Percentiles rank a stretch among this genome's conserved stretches.
phyloP scores from a whole-genome alignment of 352 stramenopile genomes.

The Globisporangium spiculum region DNA sequence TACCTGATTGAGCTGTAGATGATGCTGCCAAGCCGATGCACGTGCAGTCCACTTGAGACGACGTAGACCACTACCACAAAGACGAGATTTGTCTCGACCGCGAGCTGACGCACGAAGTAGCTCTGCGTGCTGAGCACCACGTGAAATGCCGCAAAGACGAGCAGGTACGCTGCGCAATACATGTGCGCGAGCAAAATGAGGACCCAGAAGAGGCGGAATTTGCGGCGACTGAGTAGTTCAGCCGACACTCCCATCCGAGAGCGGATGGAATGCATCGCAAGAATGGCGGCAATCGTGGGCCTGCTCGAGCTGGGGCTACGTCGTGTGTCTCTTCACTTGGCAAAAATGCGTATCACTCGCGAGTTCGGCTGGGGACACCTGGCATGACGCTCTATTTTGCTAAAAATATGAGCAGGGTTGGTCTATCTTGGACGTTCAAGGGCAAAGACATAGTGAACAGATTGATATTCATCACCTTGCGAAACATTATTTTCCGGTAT shows the following conservation, averaged over 20 bases:
- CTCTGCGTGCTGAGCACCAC: background rate
- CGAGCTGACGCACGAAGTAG: conserved; percentile 14
- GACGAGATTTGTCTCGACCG: background rate
- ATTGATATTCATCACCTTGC: background rate
- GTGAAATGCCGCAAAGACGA: conserved; percentile 6
- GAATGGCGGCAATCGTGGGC: no score
- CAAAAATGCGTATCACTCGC: no score
- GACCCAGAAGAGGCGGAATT: conserved; percentile 2
- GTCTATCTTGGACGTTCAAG: background rate
- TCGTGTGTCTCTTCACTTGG: no score
- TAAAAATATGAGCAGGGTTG: background rate
- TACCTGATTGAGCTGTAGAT: background rate
- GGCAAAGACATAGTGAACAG: background rate
- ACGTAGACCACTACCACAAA: conserved; percentile 7
- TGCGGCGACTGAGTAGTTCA: background rate
- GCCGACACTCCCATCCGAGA: background rate
- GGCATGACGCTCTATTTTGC: background rate
- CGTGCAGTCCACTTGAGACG: background rate
- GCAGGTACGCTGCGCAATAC: conserved; percentile 1
- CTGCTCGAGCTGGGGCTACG: no score
- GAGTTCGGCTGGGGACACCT: no score
- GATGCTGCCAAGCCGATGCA: background rate
- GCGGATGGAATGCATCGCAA: background rate
- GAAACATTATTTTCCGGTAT: background rate
- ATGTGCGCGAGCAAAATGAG: background rate